Evolutionary conservation across 768 basidiomycete genomes (phyloP), one percentile per base, ranked within the genome.

Genomic region (Phaffia tasmanica): DNA sequence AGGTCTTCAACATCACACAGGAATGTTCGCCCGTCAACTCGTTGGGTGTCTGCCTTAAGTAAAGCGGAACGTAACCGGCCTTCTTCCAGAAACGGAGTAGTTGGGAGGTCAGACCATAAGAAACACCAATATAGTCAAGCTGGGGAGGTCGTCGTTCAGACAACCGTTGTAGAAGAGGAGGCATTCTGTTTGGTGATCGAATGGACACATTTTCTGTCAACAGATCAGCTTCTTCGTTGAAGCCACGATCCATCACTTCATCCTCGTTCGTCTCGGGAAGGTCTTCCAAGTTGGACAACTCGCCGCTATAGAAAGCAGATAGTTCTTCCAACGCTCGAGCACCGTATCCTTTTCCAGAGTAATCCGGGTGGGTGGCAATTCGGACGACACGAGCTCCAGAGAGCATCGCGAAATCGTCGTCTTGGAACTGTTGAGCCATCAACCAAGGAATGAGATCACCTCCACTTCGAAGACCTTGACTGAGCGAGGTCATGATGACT

Each of bases 371-470:
- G 35, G 88, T 90, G 35, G 95, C 94, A 61, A 99, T 86, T 65
- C 95, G 80, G 19, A 99, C 93, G 27, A 99, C 79, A 57, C 95
- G 80, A 7, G 88, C 94, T 0, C 95, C 95, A 50, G 89, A 91
- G 70, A 99, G 78, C 77, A 83, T 80, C 7, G 89, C 94, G 77
- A 99, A 99, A 74, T 88, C 86, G 71, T 83, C 86, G 76, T 99
- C 95, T 79, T 95, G 91, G 80, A 89, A 99, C 80, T 97, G 85
- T 75, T 92, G 90, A 54, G 88, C 85, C 56, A 99, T 79, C 29
- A 95, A 80, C 94, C 95, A 99, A 0, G 95, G 95, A 67, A 99
- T 95, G 84, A 99, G 85, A 78, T 99, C 95, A 0, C 95, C 95
- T 0, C 89, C 87, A 1, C 88, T 86, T 64, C 89, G 81, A 73